phyloP scores from a whole-genome alignment of 164 flowering plant species.

The Magnolia changhungtana region DNA sequence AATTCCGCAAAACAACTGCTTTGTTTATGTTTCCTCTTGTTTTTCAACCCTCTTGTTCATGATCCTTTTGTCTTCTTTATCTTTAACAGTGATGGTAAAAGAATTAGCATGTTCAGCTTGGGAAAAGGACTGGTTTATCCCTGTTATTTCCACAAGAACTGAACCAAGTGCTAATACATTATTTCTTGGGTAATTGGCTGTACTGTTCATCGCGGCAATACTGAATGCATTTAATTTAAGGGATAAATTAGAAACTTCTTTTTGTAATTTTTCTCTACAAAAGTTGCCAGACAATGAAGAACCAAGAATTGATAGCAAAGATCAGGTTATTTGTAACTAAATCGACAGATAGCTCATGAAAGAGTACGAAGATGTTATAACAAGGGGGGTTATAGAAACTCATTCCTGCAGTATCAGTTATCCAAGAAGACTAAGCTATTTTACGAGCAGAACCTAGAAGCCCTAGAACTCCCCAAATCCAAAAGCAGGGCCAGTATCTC shows the following conservation, averaged over 20 bases:
- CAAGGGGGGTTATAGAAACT: too few relatives aligned
- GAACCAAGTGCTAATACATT: not conserved
- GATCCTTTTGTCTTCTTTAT: not conserved
- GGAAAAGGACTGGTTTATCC: not conserved
- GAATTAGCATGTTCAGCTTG: not conserved
- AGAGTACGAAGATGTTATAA: too few relatives aligned
- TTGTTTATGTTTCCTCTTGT: not conserved
- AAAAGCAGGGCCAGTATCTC: not conserved
- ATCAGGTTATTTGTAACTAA: not conserved
- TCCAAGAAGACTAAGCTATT: too few relatives aligned
- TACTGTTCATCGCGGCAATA: not conserved
- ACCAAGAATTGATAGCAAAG: not conserved
- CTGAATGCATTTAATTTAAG: not conserved
- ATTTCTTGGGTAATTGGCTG: not conserved
- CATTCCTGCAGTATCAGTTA: too few relatives aligned
- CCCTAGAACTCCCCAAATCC: too few relatives aligned
- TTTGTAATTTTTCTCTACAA: not conserved
- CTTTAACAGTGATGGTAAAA: not conserved
- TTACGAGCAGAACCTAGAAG: too few relatives aligned
- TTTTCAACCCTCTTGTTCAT: too few relatives aligned
- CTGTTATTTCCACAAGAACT: not conserved
- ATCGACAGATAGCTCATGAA: too few relatives aligned
- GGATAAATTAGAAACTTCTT: not conserved
- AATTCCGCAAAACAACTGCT: too few relatives aligned
- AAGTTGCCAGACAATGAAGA: not conserved